A percentile compares a stretch with the other conserved stretches of the same genome.
phyloP scores from a whole-genome alignment of 306 rosid species.

The Carpinus fangiana region DNA sequence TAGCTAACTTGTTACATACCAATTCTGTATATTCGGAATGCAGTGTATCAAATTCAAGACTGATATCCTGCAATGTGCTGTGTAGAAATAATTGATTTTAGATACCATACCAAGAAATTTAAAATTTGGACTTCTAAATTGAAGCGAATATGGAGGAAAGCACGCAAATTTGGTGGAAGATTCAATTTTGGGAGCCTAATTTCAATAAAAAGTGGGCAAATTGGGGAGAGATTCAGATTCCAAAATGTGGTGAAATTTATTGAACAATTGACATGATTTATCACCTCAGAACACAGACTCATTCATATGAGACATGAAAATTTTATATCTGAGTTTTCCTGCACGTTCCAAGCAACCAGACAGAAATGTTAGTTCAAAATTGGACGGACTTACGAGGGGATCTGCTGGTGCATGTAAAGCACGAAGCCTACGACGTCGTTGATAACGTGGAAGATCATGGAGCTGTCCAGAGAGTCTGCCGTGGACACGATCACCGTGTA shows the following conservation, averaged over 20 bases:
- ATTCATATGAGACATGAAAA: not conserved
- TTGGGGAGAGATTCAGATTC: not conserved
- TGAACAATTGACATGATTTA: not conserved
- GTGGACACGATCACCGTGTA: conserved; percentile 45
- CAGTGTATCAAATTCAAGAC: conserved; percentile 57
- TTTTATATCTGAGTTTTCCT: not conserved
- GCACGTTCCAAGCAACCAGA: conserved; percentile 18
- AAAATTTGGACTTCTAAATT: too few species aligned
- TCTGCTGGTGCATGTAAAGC: conserved; percentile 90
- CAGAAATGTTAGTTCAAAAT: not conserved
- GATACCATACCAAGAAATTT: not conserved
- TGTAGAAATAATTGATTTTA: conserved; percentile 7
- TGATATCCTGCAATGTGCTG: conserved; percentile 79
- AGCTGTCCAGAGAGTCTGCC: conserved; percentile 45
- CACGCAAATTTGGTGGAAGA: not conserved
- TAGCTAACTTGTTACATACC: conserved; percentile 41
- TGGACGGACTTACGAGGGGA: conserved; percentile 61
- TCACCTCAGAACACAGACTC: not conserved
- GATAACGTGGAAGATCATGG: conserved; percentile 63
- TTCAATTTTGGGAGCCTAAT: not conserved
- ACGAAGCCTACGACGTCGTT: conserved; percentile 68
- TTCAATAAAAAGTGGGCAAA: not conserved
- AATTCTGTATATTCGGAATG: conserved; percentile 48
- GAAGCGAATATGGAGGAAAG: not conserved
- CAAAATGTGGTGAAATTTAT: not conserved